Conservation (phyloP, 2,329 filamentous ascomycete species). For the Calonectria montana region DNA sequence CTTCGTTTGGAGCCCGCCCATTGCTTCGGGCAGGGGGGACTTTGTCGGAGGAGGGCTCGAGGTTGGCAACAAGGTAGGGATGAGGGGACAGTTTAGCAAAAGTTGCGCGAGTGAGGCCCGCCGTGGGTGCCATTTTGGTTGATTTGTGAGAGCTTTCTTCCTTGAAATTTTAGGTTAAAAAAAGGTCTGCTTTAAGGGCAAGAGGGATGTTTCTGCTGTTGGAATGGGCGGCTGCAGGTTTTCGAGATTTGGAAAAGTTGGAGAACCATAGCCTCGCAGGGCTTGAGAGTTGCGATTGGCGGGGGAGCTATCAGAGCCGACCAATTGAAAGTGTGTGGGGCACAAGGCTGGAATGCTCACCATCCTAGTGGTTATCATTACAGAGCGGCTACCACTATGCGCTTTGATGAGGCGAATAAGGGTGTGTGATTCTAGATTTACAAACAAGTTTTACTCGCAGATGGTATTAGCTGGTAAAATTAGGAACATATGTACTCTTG, state of each 20-base stretch:
- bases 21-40: slow-evolving; percentile 77
- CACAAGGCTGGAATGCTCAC: slow-evolving; percentile 31
- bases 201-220: background rate
- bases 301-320: background rate
- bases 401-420: no score
- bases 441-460: no score
- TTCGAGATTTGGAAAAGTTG: slow-evolving; percentile 39
- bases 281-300: slow-evolving; percentile 6
- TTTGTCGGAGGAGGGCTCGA: slow-evolving; percentile 69
- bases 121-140: slow-evolving; percentile 45
- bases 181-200: background rate
- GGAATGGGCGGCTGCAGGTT: slow-evolving; percentile 5
- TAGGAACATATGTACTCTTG: no score
- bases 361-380: no score
- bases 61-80: slow-evolving; percentile 89
- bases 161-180: no score
- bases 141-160: background rate
- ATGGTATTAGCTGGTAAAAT: no score
- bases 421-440: no score
- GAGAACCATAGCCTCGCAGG: slow-evolving; percentile 38
- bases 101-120: slow-evolving; percentile 69
- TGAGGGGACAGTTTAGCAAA: slow-evolving; percentile 92
- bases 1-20: slow-evolving; percentile 77
- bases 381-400: no score
- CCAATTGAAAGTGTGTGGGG: slow-evolving; percentile 25